These are phyloP conservation scores for Protoeuglena noctilucae DNA, from an alignment of 139 green algal species.

Conservation along the genomic window DNA sequence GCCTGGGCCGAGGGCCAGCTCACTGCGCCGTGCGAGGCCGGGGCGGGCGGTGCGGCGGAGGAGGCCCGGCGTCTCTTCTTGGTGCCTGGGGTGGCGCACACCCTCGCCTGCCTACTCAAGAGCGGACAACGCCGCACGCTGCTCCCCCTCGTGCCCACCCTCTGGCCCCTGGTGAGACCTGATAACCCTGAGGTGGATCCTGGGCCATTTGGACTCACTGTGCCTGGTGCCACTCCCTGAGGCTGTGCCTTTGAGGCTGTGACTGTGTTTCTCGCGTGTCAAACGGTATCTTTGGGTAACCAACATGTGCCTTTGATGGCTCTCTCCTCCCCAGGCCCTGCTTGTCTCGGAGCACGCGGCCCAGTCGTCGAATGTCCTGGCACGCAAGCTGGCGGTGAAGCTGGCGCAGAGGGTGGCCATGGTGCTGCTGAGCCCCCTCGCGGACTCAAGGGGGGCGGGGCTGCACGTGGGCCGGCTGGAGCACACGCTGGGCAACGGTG, in stretches of 20 bases:
- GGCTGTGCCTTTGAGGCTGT: too few species aligned
- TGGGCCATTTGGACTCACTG: too few species aligned
- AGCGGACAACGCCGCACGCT: slow-evolving; percentile 10
- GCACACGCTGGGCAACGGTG: slow-evolving; percentile 6
- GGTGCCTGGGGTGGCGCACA: slow-evolving; percentile 28
- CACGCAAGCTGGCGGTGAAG: slow-evolving; percentile 66
- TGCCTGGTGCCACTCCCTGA: too few species aligned
- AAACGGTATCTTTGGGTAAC: too few species aligned
- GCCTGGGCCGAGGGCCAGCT: slow-evolving; percentile 32
- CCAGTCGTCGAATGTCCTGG: neutral
- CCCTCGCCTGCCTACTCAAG: slow-evolving; percentile 56
- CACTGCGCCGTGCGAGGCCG: neutral
- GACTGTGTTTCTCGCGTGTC: too few species aligned
- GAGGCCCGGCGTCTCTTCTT: too few species aligned
- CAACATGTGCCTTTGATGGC: too few species aligned
- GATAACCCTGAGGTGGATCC: too few species aligned
- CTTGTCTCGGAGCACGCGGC: neutral
- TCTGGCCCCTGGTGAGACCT: too few species aligned
- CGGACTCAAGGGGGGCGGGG: slow-evolving; percentile 61
- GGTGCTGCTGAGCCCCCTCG: slow-evolving; percentile 45
- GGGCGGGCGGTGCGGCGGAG: neutral
- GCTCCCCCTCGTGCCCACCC: too few species aligned
- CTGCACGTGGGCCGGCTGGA: slow-evolving; percentile 15
- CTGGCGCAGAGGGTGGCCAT: slow-evolving; percentile 60
- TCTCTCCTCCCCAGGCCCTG: too few species aligned